These are phyloP conservation scores for Xenosphaeropsis pyriputrescens DNA, from an alignment of 2,329 filamentous ascomycete species.

Conservation along the genomic window DNA sequence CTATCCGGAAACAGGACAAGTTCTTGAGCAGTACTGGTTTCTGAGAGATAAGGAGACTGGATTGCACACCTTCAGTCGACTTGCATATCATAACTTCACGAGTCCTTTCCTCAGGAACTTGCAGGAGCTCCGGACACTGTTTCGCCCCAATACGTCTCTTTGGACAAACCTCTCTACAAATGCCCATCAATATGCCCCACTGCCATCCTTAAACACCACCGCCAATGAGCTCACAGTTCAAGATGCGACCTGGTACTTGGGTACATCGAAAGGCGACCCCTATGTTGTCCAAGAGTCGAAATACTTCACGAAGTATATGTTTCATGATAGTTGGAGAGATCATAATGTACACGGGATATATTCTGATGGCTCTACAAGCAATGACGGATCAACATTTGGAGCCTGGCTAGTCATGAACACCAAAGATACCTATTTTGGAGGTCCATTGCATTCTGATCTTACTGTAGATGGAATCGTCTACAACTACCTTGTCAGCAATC, in stretches of 20 bases:
- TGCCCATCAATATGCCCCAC: conserved; percentile 35
- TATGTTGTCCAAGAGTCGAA: conserved; percentile 41
- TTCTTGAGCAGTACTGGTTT: conserved; percentile 52
- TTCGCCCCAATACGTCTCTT: conserved; percentile 40
- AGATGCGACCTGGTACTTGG: conserved; percentile 48
- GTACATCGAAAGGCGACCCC: conserved; percentile 34
- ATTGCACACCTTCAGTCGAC: conserved; percentile 43
- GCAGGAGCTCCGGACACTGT: conserved; percentile 45
- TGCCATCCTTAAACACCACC: conserved; percentile 27
- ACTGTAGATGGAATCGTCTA: conserved; percentile 51
- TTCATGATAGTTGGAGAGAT: conserved; percentile 40
- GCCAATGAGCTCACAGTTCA: conserved; percentile 35
- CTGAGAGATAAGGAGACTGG: conserved; percentile 46
- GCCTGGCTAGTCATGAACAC: conserved; percentile 52
- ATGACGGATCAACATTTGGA: conserved; percentile 36
- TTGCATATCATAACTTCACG: conserved; percentile 42
- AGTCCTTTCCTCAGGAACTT: conserved; percentile 40
- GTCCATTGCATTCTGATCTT: conserved; percentile 46
- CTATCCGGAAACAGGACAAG: conserved; percentile 39
- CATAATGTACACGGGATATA: conserved; percentile 41
- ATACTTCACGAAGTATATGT: conserved; percentile 55
- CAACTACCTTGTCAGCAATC: conserved; percentile 34
- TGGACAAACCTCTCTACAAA: conserved; percentile 51
- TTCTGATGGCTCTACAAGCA: conserved; percentile 32
- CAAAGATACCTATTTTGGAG: conserved; percentile 46